phyloP scores from a whole-genome alignment of 2,329 filamentous ascomycete genomes.

The Lasiodiplodia sp. region DNA sequence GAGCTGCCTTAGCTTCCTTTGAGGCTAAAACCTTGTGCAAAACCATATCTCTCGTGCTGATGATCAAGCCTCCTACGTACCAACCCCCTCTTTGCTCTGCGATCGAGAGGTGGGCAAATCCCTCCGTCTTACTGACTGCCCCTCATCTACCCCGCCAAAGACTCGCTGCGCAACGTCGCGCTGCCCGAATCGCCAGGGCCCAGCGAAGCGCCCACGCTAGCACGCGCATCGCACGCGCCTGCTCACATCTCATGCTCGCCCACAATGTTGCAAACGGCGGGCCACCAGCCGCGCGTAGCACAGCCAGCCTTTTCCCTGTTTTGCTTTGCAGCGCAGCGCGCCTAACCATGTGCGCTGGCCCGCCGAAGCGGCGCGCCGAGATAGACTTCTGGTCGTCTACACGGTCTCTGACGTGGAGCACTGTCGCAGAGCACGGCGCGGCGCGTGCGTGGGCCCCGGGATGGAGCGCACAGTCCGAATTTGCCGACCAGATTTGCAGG shows the following conservation, averaged over 20 bases:
- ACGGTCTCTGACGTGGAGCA: background rate
- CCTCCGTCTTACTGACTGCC: conserved; percentile 24
- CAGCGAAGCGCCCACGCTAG: background rate
- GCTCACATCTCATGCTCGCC: background rate
- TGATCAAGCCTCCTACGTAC: conserved; percentile 23
- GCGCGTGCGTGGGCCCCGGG: background rate
- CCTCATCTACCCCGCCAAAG: conserved; percentile 10
- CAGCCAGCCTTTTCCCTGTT: background rate
- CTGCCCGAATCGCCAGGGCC: conserved; percentile 7
- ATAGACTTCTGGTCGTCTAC: background rate
- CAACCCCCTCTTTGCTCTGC: background rate
- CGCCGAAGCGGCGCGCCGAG: background rate
- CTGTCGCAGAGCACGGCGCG: background rate
- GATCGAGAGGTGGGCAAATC: background rate
- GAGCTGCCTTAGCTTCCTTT: conserved; percentile 13
- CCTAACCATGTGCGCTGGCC: background rate
- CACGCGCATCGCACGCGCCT: background rate
- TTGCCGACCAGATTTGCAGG: background rate
- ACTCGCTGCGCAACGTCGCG: background rate
- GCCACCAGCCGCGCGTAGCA: conserved; percentile 6
- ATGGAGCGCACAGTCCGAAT: background rate
- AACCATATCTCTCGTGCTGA: conserved; percentile 14
- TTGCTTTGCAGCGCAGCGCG: background rate
- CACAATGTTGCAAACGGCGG: background rate
- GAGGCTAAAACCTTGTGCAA: conserved; percentile 24